Conservation (phyloP, 345 rosid genomes). For the Populus deltoides region DNA sequence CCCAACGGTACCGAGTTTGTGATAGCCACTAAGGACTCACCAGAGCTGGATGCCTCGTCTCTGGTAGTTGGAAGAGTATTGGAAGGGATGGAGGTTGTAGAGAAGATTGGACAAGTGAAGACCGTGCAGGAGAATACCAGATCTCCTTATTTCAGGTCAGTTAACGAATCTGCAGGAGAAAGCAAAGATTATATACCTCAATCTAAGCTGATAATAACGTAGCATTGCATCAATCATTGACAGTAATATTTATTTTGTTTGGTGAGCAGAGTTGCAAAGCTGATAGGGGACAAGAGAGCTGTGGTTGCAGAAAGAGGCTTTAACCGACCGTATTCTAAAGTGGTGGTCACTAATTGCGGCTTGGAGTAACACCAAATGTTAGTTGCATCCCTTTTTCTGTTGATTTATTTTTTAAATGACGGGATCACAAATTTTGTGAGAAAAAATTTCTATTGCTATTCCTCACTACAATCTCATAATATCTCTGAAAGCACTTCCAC, state of each 20-base stretch:
- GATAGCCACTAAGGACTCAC: conserved; percentile 63
- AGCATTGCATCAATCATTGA: neutral
- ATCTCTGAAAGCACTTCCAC: neutral
- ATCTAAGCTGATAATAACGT: no score
- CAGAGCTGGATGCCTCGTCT: conserved; percentile 71
- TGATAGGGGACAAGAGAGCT: conserved; percentile 85
- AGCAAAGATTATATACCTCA: no score
- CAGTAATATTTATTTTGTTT: neutral
- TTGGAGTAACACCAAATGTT: conserved; percentile 27
- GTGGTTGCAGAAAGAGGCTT: conserved; percentile 91
- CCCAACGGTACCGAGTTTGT: conserved; percentile 85
- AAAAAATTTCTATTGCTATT: conserved; percentile 16
- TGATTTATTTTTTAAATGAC: neutral
- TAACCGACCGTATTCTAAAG: conserved; percentile 83
- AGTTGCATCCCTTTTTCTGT: neutral
- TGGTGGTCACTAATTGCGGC: conserved; percentile 70
- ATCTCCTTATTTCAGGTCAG: conserved; percentile 89
- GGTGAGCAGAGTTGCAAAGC: conserved; percentile 69
- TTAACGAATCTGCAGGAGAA: neutral
- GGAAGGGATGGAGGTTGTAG: conserved; percentile 72
- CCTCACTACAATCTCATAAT: conserved; percentile 3
- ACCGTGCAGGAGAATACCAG: conserved; percentile 73
- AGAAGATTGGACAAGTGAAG: conserved; percentile 62
- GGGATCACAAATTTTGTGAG: conserved; percentile 10
- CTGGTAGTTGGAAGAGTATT: conserved; percentile 73